Base-by-base conservation (phyloP, 2,329 filamentous ascomycete species). In the Penicillium occitanis region DNA sequence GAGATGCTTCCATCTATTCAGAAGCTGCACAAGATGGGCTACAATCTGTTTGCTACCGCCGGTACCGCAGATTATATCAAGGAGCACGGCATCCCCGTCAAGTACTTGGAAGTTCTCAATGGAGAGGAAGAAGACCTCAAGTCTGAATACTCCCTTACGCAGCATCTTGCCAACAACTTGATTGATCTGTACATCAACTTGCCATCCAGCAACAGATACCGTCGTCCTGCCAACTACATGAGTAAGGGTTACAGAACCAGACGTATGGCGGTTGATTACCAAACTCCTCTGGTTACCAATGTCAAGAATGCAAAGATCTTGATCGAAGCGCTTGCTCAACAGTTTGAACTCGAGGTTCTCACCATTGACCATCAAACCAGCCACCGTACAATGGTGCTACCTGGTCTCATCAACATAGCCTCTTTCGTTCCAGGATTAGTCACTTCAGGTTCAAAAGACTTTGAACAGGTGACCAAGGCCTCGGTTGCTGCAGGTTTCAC, bases 181-280 rank as follows among this genome's bases (percentile, higher is more conserved):
- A 99, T 99, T 73, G 94, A 98, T 78, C 83, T 99, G 68, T 99
- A 99, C 83, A 97, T 99, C 88, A 99, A 99, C 80, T 81, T 99
- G 80, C 95, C 95, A n/a, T 98, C 95, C 13, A 97, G 88, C 87
- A 99, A 99, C 84, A 91, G 93, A 79, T 99, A 96, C 85, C 88
- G 95, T 73, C 89, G 95, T 71, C 95, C 95, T 37, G 95, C 95
- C 73, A 99, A 93, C 84, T 99, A 98, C 82, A 96, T 99, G 90
- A 96, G 91, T 80, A 95, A 95, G 82, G 95, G 95, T 68, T 99
- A 99, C 82, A 90, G 91, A 75, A 98, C 95, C 65, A 89, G 95
- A 78, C 90, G 95, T 79, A 97, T 99, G 93, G 95, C 95, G 42
- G 95, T 99, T 50, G 95, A 97, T 80, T 92, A 97, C 82, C 94